These are phyloP conservation scores for Castanea crenata DNA, from an alignment of 306 rosid species.

Conservation along the genomic window DNA sequence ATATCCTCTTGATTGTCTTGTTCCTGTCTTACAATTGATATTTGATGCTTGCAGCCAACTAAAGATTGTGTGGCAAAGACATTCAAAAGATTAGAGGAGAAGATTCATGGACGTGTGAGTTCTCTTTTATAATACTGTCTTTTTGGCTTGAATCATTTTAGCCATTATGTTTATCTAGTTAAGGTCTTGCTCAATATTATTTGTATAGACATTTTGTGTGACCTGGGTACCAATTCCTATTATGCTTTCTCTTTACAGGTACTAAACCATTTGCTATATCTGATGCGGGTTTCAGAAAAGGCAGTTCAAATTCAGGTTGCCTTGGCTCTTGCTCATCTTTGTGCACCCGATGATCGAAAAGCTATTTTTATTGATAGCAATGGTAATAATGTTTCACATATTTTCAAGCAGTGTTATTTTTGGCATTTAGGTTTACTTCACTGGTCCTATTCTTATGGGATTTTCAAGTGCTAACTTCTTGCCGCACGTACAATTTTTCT, in stretches of 20 bases:
- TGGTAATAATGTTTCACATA: conserved; percentile 34
- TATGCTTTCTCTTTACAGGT: conserved; percentile 52
- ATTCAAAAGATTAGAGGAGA: conserved; percentile 96
- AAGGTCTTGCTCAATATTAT: not conserved
- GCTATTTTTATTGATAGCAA: conserved; percentile 68
- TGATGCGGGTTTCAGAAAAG: conserved; percentile 85
- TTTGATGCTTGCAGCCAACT: conserved; percentile 66
- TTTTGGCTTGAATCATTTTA: not conserved
- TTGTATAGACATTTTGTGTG: not conserved
- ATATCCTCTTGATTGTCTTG: not conserved
- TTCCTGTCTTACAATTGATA: not conserved
- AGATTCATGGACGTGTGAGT: conserved; percentile 90
- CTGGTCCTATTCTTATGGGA: not conserved
- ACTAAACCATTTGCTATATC: conserved; percentile 76
- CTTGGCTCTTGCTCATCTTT: conserved; percentile 96
- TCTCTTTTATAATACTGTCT: conserved; percentile 13
- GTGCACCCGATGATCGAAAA: conserved; percentile 78
- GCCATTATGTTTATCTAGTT: not conserved
- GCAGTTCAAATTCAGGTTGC: conserved; percentile 79
- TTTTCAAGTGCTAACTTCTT: not conserved
- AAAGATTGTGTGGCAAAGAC: conserved; percentile 99
- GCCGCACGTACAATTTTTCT: not conserved
- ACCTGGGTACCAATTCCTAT: not conserved
- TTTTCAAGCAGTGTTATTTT: not conserved
- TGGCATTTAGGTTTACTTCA: not conserved